These are phyloP conservation scores for Epichloe brachyelytri DNA, from an alignment of 2,329 filamentous ascomycete genomes.

Conservation along the genomic window DNA sequence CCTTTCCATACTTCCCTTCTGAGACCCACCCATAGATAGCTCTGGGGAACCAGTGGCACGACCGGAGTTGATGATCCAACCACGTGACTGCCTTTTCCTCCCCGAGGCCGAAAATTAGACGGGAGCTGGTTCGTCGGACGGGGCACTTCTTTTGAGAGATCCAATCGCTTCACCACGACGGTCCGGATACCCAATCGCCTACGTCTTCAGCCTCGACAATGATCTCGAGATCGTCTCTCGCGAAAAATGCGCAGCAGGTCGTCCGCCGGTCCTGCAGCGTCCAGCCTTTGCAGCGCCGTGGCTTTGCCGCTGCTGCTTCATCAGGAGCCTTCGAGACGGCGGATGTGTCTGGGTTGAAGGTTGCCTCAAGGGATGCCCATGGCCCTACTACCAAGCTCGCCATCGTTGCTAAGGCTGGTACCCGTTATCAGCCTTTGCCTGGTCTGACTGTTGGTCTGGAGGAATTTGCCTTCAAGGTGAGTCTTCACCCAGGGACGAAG, in stretches of 20 bases:
- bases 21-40: not conserved
- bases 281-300: conserved; percentile 35
- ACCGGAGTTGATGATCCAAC: conserved; percentile 8
- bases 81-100: conserved; percentile 23
- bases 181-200: conserved; percentile 39
- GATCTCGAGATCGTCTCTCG: conserved; percentile 49
- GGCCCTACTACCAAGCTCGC: conserved; percentile 85
- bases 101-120: conserved; percentile 30
- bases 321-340: conserved; percentile 80
- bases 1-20: not conserved
- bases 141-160: conserved; percentile 29
- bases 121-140: conserved; percentile 25
- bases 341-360: conserved; percentile 79
- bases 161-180: conserved; percentile 27
- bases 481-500: conserved; percentile 6
- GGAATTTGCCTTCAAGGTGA: conserved; percentile 94
- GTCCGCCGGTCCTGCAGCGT: conserved; percentile 45
- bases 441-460: conserved; percentile 83
- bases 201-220: conserved; percentile 45
- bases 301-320: conserved; percentile 45
- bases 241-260: conserved; percentile 45
- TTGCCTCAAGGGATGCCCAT: conserved; percentile 78
- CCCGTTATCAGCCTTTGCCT: conserved; percentile 79
- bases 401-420: conserved; percentile 86
- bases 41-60: not conserved